These are phyloP conservation scores for Leccinum variabile DNA, from an alignment of 1,284 basidiomycete genomes.

Conservation along the genomic window DNA sequence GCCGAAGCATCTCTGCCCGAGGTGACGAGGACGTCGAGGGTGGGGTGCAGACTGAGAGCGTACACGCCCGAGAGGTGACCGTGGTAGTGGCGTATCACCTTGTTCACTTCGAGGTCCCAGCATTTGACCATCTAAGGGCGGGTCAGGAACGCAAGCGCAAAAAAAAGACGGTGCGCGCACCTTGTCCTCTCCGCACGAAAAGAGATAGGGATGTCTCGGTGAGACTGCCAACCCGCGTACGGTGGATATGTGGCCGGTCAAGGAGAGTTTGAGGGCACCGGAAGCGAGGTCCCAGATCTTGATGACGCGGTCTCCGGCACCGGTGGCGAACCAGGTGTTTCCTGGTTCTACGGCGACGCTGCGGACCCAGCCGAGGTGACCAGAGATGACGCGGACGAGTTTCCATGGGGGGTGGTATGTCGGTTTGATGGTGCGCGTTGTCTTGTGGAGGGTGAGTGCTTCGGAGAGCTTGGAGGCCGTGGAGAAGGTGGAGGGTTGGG, in stretches of 20 bases:
- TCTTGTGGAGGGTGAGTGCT: conserved; percentile 87
- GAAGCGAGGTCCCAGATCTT: conserved; percentile 99
- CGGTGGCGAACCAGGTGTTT: conserved; percentile 98
- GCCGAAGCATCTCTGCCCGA: conserved; percentile 94
- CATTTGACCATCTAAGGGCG: conserved; percentile 88
- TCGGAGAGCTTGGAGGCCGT: conserved; percentile 72
- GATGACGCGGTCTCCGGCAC: conserved; percentile 96
- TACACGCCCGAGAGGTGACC: conserved; percentile 98
- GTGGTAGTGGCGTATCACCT: conserved; percentile 98
- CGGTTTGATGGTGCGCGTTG: conserved; percentile 89
- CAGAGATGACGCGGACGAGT: conserved; percentile 94
- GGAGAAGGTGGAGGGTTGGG: conserved; percentile 64
- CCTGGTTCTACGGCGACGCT: conserved; percentile 95
- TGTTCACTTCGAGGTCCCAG: conserved; percentile 99
- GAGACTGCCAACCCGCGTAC: conserved; percentile 94
- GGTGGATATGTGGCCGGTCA: conserved; percentile 98
- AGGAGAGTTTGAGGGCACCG: conserved; percentile 90
- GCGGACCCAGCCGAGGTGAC: conserved; percentile 98
- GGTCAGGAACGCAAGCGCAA: background rate
- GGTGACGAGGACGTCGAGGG: conserved; percentile 93
- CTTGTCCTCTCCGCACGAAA: conserved; percentile 98
- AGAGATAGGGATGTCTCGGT: conserved; percentile 92
- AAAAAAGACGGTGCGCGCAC: conserved; percentile 40
- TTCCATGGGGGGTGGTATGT: conserved; percentile 97
- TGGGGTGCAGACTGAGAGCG: conserved; percentile 87